Percentiles rank a stretch among this genome's conserved stretches.
Conservation (phyloP, 2,329 filamentous ascomycete genomes). For the Fusarium metavorans region DNA sequence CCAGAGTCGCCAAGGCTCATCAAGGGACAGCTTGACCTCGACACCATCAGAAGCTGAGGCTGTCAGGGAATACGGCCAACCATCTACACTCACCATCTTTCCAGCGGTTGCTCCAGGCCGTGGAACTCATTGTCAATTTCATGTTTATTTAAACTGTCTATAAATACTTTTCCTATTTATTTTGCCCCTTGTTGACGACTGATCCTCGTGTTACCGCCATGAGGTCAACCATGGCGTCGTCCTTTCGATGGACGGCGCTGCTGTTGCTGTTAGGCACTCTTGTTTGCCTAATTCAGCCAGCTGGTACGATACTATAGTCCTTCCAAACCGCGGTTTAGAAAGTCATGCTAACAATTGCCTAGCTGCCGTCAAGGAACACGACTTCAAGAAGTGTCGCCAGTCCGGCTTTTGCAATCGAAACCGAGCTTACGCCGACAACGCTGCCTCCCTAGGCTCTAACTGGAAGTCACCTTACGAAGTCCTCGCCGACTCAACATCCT, state of each 20-base stretch:
- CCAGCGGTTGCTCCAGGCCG: constrained; percentile 12
- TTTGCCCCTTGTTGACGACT: constrained; percentile 15
- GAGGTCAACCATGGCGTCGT: constrained; percentile 63
- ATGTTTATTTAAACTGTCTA: constrained; percentile 10
- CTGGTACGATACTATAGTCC: constrained; percentile 63
- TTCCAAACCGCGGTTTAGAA: not conserved
- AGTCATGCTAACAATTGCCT: constrained; percentile 35
- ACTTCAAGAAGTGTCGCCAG: constrained; percentile 97
- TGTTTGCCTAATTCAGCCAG: constrained; percentile 71
- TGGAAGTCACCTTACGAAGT: constrained; percentile 89
- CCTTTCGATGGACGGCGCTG: constrained; percentile 73
- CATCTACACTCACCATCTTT: constrained; percentile 12
- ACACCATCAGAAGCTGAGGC: constrained; percentile 41
- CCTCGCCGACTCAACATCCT: constrained; percentile 75
- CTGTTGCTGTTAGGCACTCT: constrained; percentile 70
- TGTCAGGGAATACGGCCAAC: constrained; percentile 30
- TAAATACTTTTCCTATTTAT: constrained; percentile 2
- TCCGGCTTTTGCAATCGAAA: constrained; percentile 98
- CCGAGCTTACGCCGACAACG: constrained; percentile 86
- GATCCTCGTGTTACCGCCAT: constrained; percentile 53
- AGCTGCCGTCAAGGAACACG: constrained; percentile 93
- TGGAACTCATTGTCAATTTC: constrained; percentile 7
- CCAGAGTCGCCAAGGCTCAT: constrained; percentile 22
- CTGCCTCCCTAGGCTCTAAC: constrained; percentile 69
- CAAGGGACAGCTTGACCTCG: constrained; percentile 48